Evolutionary conservation across 495 filamentous ascomycete species (phyloP), one percentile per base, ranked within the genome.

Genomic region (Lasiosphaeriaceae sp.): DNA sequence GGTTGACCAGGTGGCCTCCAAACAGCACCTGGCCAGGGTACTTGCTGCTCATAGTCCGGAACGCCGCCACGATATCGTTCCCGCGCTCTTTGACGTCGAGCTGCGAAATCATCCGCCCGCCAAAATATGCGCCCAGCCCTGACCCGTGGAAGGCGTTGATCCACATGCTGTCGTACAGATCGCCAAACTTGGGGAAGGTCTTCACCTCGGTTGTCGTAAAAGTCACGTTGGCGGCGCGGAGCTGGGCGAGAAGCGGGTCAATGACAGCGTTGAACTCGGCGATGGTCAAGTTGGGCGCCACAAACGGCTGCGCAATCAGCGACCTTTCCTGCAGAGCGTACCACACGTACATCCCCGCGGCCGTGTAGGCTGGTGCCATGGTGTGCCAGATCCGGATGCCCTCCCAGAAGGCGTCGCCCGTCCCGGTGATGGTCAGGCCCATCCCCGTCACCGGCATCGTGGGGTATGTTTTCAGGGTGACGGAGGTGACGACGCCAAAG

Each of bases 401-500:
- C 23, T 70, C 45, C 78, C 77, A 83, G 72, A 80, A 84, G 16
- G 66, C 68, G 37, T 78, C 74, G 14, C 54, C 23, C 51, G 53
- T 3, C 23, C 39, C 17, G 58, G 55, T 11, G 7, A 67, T 59
- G 14, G 23, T 52, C 41, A 71, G 55, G 6, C 22, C 50, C 20
- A 66, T 52, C 7, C 62, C 57, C 9, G 69, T 61, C 50, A 78
- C n/a, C 2, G 34, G 55, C 14, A 68, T 41, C 17, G 58, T 61
- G 17, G 69, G 66, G 43, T 63, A 67, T 16, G 72, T 71, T 47
- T 70, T 72, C 2, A 75, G 63, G 0, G 69, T 74, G 47, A 76
- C 62, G 0, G 77, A 78, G 17, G 65, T 63, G 3, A 86, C 81
- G 2, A 83, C 77, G 2, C 76, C 84, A 24, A 75, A 85, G 20